Percentiles rank a stretch among this genome's conserved stretches.
Conservation (phyloP, 1,284 basidiomycete species). For the Tetrapyrgos nigripes region DNA sequence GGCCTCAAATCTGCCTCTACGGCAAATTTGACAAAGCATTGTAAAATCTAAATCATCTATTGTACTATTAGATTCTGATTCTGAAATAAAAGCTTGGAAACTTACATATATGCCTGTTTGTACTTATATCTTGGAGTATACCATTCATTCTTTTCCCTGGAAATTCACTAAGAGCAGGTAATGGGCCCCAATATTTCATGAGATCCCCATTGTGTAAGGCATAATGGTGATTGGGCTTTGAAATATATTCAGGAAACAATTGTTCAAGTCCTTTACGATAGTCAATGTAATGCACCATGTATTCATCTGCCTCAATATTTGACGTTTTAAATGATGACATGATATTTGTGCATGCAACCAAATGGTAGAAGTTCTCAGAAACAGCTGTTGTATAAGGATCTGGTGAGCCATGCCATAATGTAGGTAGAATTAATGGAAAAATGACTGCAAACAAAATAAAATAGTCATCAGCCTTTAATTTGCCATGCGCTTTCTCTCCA, state of each 20-base stretch:
- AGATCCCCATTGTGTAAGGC: constrained; percentile 15
- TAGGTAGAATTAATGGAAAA: constrained; percentile 1
- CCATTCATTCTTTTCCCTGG: constrained; percentile 20
- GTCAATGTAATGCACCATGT: too few relatives aligned
- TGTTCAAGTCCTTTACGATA: not conserved
- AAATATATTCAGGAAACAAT: constrained; percentile 8
- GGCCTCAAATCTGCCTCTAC: not conserved
- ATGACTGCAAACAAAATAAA: not conserved
- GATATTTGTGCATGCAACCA: not conserved
- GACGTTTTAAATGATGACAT: too few relatives aligned
- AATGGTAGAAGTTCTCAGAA: constrained; percentile 1
- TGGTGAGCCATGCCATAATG: constrained; percentile 5
- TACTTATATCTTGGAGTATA: constrained; percentile 13
- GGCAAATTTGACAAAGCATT: constrained; percentile 14
- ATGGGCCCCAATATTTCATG: constrained; percentile 17
- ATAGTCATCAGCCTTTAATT: not conserved
- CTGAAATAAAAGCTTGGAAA: not conserved
- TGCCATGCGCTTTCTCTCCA: not conserved
- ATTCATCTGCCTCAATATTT: not conserved
- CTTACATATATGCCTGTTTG: constrained; percentile 16
- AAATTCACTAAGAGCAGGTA: constrained; percentile 12
- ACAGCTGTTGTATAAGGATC: not conserved
- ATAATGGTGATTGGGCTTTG: constrained; percentile 16
- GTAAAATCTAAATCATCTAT: constrained; percentile 17
- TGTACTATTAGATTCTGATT: not conserved